phyloP scores from a whole-genome alignment of 352 stramenopile genomes.

The Pythium phragmitis region DNA sequence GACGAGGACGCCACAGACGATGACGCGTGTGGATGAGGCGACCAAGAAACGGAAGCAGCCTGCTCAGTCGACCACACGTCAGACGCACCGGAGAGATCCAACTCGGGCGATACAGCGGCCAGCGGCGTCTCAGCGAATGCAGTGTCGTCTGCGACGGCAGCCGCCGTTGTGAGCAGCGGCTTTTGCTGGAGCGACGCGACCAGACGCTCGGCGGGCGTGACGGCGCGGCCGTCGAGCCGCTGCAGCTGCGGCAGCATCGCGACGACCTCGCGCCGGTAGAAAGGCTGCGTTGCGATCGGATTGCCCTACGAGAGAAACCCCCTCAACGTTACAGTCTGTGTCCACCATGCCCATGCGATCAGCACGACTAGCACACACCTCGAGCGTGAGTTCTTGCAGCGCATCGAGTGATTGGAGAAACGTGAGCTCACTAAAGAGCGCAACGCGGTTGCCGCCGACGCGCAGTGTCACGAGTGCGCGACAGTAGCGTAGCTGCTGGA shows the following conservation, averaged over 20 bases:
- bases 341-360: neutral
- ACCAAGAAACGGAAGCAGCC: neutral
- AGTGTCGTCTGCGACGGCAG: neutral
- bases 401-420: conserved; percentile 44
- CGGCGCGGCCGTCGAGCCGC: conserved; percentile 36
- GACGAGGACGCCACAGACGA: conserved; percentile 4
- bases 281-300: conserved; percentile 36
- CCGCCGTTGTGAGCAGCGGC: conserved; percentile 21
- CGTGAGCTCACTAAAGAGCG: conserved; percentile 55
- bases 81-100: conserved; percentile 25
- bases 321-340: neutral
- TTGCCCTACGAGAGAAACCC: conserved; percentile 39
- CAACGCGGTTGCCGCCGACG: conserved; percentile 41
- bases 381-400: conserved; percentile 43
- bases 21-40: neutral
- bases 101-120: neutral
- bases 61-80: conserved; percentile 3
- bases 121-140: neutral
- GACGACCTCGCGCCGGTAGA: conserved; percentile 55
- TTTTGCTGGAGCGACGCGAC: conserved; percentile 52
- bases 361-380: conserved; percentile 19
- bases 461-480: conserved; percentile 40
- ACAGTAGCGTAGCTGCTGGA: conserved; percentile 36
- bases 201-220: conserved; percentile 53
- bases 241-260: conserved; percentile 53